Evolutionary conservation across 768 basidiomycete species (phyloP), one percentile per base, ranked within the genome.

Genomic region (Hericium rajendrae): DNA sequence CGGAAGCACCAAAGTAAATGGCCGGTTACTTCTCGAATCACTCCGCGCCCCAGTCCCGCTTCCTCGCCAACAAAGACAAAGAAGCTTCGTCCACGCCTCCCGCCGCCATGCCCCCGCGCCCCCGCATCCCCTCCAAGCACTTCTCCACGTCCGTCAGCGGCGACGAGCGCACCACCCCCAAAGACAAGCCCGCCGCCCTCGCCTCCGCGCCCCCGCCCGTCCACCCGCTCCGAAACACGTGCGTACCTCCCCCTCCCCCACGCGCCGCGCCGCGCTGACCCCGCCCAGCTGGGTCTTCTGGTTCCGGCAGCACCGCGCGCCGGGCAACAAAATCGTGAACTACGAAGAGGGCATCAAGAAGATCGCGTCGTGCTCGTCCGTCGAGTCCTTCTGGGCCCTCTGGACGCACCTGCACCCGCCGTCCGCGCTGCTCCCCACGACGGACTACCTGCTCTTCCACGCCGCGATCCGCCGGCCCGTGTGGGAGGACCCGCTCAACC

Each of bases 311-410:
- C 92, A 95, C 68, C 87, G 91, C 60, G 76, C 88, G 2, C 91
- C 91, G 15, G 92, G 91, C 13, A 91, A 88, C 60, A 95, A 94
- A 73, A 85, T 90, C 60, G 78, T 84, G 11, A 93, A 83, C 67
- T 97, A 97, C 67, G 94, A 97, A 66, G 93, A 95, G 67, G 92
- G 93, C 28, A 95, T 97, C 66, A 92, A 92, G 73, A 88, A 87
- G 71, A 85, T 97, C 50, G 84, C 92, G 5, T 84, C 89, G 4
- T 95, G 94, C 68, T 85, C 88, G 62, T 94, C 91, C 5, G 89
- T 92, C 54, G 95, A 97, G 73, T 94, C 92, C 39, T 97, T 94
- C 71, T 95, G 94, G 86, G 87, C 92, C 22, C 75, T 98, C 58
- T 89, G 91, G 78, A 93, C 94, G 4, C 95, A 97, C 69, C 80